Conservation (phyloP, 106 monocot species). For the Dioscorea dumetorum region DNA sequence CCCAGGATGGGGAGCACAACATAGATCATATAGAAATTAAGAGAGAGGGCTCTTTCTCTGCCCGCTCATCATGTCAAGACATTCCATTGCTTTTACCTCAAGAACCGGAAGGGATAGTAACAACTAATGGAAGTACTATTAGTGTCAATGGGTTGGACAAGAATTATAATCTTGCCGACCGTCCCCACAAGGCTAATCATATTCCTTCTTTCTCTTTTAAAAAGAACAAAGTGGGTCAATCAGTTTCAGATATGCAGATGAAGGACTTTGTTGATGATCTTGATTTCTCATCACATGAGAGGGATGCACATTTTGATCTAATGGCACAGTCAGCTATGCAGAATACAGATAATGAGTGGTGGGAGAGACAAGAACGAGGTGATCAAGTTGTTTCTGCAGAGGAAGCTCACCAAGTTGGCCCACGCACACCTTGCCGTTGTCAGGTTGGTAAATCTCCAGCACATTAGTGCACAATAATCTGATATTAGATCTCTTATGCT, state of each 20-base stretch:
- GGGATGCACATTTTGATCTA: slow-evolving; percentile 8
- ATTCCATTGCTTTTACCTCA: slow-evolving; percentile 88
- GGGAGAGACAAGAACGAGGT: slow-evolving; percentile 75
- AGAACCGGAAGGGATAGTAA: slow-evolving; percentile 33
- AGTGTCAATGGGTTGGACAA: slow-evolving; percentile 9
- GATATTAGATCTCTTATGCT: too few relatives aligned
- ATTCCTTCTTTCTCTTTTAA: slow-evolving; percentile 10
- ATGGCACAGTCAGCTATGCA: slow-evolving; percentile 3
- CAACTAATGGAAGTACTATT: slow-evolving; percentile 22
- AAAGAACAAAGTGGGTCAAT: slow-evolving; percentile 3
- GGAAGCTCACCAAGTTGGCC: slow-evolving; percentile 90
- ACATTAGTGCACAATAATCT: too few relatives aligned
- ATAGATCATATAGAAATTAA: slow-evolving; percentile 16
- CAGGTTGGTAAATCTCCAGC: slow-evolving; percentile 44
- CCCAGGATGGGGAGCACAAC: slow-evolving; percentile 12
- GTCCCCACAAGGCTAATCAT: slow-evolving; percentile 9
- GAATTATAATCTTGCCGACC: slow-evolving; percentile 2
- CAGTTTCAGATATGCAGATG: slow-evolving; percentile 30
- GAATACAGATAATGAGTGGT: slow-evolving; percentile 70
- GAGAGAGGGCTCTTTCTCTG: slow-evolving; percentile 38
- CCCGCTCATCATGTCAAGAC: slow-evolving; percentile 61
- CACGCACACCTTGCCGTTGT: slow-evolving; percentile 66
- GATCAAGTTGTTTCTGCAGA: slow-evolving; percentile 48
- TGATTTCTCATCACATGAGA: slow-evolving; percentile 18
- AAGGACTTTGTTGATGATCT: slow-evolving; percentile 37